Evolutionary conservation across 2,329 filamentous ascomycete genomes (phyloP).

Genomic region (Lasiodiplodia theobromae): DNA sequence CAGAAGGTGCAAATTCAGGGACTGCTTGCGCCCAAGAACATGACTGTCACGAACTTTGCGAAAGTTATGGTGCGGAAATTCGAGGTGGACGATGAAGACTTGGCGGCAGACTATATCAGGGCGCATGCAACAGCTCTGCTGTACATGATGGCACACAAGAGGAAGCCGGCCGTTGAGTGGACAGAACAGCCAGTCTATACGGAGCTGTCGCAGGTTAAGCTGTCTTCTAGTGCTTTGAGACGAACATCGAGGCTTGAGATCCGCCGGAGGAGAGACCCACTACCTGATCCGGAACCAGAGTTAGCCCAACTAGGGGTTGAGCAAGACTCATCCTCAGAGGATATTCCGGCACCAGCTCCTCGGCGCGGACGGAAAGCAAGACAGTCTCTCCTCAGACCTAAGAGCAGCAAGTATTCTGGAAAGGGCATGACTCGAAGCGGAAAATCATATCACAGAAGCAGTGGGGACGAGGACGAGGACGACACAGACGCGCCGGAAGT

Average conservation of each 20-base stretch:
- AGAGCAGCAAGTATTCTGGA: slow-evolving; percentile 43
- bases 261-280: slow-evolving; percentile 40
- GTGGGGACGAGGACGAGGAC: slow-evolving; percentile 22
- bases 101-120: slow-evolving; percentile 43
- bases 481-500: slow-evolving; percentile 29
- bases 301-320: not conserved
- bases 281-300: slow-evolving; percentile 19
- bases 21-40: slow-evolving; percentile 39
- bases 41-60: slow-evolving; percentile 44
- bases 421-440: slow-evolving; percentile 37
- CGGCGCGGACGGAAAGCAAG: slow-evolving; percentile 38
- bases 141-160: slow-evolving; percentile 48
- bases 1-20: slow-evolving; percentile 47
- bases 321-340: slow-evolving; percentile 30
- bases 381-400: slow-evolving; percentile 46
- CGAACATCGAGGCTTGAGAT: slow-evolving; percentile 42
- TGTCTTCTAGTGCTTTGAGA: slow-evolving; percentile 42
- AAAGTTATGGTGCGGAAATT: slow-evolving; percentile 45
- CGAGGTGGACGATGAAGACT: slow-evolving; percentile 44
- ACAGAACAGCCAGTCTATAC: slow-evolving; percentile 43
- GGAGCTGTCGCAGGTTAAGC: slow-evolving; percentile 39
- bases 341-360: slow-evolving; percentile 32
- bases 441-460: slow-evolving; percentile 30
- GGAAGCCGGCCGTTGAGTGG: slow-evolving; percentile 41
- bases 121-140: slow-evolving; percentile 47